Conservation (phyloP, 1,284 basidiomycete genomes). For the Rhodotorula mucilaginosa region DNA sequence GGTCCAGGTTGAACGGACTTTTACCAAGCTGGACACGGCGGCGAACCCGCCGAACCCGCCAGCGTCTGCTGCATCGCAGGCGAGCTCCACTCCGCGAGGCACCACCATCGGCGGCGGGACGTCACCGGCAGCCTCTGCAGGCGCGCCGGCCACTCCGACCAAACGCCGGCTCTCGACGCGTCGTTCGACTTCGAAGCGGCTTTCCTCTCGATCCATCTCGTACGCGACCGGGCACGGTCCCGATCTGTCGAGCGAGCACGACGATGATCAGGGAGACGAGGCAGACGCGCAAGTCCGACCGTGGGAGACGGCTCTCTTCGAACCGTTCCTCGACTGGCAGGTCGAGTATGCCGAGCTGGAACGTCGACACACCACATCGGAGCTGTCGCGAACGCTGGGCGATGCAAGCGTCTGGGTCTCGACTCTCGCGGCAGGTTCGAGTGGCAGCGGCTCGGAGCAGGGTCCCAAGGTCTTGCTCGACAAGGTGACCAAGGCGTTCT, state of each 20-base stretch:
- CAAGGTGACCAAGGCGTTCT: conserved; percentile 60
- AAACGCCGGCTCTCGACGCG: conserved; percentile 61
- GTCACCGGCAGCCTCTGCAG: background rate
- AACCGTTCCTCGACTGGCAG: conserved; percentile 87
- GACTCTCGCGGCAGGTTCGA: conserved; percentile 25
- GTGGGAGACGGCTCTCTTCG: conserved; percentile 87
- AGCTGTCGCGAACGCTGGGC: conserved; percentile 50
- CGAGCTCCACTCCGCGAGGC: conserved; percentile 16
- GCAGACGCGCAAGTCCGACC: conserved; percentile 43
- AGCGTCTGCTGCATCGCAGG: conserved; percentile 49
- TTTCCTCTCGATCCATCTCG: conserved; percentile 31
- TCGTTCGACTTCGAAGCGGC: conserved; percentile 64
- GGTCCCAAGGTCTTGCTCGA: conserved; percentile 25
- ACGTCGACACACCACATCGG: conserved; percentile 62
- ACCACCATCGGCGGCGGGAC: background rate
- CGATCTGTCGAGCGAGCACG: conserved; percentile 14
- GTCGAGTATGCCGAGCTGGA: conserved; percentile 76
- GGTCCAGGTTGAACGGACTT: conserved; percentile 63
- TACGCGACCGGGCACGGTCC: conserved; percentile 14
- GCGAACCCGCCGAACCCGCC: no score
- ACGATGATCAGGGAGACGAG: conserved; percentile 9
- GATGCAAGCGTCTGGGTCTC: conserved; percentile 52
- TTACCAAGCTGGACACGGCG: conserved; percentile 48
- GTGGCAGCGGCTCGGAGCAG: background rate
- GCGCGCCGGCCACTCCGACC: conserved; percentile 43